Evolutionary conservation across 192 early-diverging fungal genomes (phyloP).

Genomic region (Obelidium mucronatum): DNA sequence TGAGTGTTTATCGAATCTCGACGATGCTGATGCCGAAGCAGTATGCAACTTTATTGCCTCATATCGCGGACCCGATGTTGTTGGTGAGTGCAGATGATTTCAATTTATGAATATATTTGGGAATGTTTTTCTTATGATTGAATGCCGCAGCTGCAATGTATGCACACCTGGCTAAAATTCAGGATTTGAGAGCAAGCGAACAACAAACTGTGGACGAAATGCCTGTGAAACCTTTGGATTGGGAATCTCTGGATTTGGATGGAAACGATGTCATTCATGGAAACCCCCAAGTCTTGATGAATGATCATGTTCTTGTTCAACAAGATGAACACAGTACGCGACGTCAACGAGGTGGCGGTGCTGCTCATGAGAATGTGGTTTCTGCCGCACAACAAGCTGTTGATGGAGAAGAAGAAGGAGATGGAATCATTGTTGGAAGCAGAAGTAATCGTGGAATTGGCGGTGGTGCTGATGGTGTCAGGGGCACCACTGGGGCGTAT

Average conservation of each 20-base stretch:
- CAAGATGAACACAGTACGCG: no score
- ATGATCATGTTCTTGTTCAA: no score
- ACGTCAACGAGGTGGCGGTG: no score
- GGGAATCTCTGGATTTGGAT: slow-evolving; percentile 12
- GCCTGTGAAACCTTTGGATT: slow-evolving; percentile 19
- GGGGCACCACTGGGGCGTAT: background rate
- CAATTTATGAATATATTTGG: no score
- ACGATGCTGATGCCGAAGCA: slow-evolving; percentile 18
- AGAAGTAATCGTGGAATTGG: slow-evolving; percentile 1
- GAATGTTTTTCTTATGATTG: background rate
- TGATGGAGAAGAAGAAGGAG: no score
- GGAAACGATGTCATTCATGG: background rate
- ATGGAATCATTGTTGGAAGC: no score
- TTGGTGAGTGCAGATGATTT: slow-evolving; percentile 4
- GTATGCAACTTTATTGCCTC: slow-evolving; percentile 29
- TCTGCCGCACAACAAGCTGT: no score
- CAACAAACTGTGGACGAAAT: background rate
- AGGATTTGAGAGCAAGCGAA: slow-evolving; percentile 27
- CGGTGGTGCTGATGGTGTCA: background rate
- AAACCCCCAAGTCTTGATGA: background rate
- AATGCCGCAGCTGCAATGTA: slow-evolving; percentile 25
- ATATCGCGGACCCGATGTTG: slow-evolving; percentile 23
- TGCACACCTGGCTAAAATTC: slow-evolving; percentile 26
- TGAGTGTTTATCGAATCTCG: slow-evolving; percentile 16
- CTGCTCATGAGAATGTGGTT: no score